A percentile compares a stretch with the other conserved stretches of the same genome.
Evolutionary conservation across 768 basidiomycete species (phyloP).

Genomic region (Piloderma croceum): DNA sequence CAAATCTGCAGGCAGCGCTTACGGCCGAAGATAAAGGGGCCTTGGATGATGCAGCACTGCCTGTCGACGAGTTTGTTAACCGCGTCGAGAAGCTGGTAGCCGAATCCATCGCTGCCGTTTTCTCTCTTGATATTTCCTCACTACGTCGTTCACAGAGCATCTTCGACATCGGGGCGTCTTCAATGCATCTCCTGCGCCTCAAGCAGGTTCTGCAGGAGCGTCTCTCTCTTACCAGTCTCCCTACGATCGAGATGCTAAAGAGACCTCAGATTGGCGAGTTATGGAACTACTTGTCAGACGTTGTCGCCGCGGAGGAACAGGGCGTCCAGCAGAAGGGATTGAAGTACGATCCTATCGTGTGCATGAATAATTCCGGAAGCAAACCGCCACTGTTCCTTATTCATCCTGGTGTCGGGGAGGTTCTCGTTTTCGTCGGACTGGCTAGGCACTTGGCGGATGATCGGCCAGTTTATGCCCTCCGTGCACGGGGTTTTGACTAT

Average conservation of each 20-base stretch:
- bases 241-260: conserved; percentile 35
- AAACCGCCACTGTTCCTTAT: conserved; percentile 41
- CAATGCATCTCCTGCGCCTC: conserved; percentile 30
- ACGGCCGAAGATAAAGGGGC: too few relatives aligned
- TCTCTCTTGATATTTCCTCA: conserved; percentile 19
- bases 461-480: conserved; percentile 40
- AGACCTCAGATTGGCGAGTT: conserved; percentile 27
- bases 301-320: conserved; percentile 5
- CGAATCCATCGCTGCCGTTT: conserved; percentile 26
- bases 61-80: conserved; percentile 9
- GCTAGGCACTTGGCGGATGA: conserved; percentile 36
- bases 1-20: conserved; percentile 23
- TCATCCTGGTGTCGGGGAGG: conserved; percentile 39
- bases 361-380: conserved; percentile 30
- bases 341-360: conserved; percentile 38
- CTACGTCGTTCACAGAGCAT: conserved; percentile 29
- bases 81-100: conserved; percentile 26
- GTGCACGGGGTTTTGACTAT: conserved; percentile 39
- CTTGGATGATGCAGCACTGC: conserved; percentile 8
- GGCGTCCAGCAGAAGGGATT: conserved; percentile 12
- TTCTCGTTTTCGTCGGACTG: conserved; percentile 37
- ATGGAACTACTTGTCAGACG: conserved; percentile 20
- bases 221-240: conserved; percentile 25
- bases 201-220: conserved; percentile 25
- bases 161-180: conserved; percentile 39